Evolutionary conservation across 805 yeast species (phyloP), one percentile per base, ranked within the genome.

Genomic region (Sugiyamaella smithiae): DNA sequence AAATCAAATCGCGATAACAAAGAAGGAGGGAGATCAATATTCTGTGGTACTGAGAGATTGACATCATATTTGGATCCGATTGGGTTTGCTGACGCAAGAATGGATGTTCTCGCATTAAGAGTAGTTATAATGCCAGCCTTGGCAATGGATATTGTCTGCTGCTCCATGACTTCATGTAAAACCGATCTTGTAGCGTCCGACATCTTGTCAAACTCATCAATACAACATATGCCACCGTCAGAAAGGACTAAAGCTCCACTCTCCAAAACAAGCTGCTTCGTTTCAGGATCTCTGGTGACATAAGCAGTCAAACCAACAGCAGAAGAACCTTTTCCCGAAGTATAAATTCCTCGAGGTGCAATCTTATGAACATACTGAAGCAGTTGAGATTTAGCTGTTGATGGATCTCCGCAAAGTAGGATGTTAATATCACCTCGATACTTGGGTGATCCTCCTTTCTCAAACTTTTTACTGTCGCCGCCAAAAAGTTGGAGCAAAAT

Each of bases 251-350:
- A 75, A 0, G 99, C 99, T 66, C 99, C 99, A 60, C 89, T 80
- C 65, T 93, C 99, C 46, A 93, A 75, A 2, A 93, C 99, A 43
- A 91, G 70, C 66, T 93, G 99, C 61, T 82, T 86, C 0, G 98
- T 88, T 61, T 93, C 98, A 23, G 86, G 77, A 65, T 93, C 99
- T 62, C 97, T 76, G 6, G 99, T 90, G 48, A 93, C 84, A 65
- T 93, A 93, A 0, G 99, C 99, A 0, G 99, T 93, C 62, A 93
- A 74, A 74, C 99, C 99, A 43, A 93, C 99, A 0, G 99, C 99
- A 26, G 99, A 93, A 0, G 97, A 89, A 45, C 99, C 99, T 62
- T 93, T 93, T 67, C 99, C 99, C 0, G 97, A 90, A 3, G 99
- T 93, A 68, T 90, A 93, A 33, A 93, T 88, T 57, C 99, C 99